Evolutionary conservation across 495 filamentous ascomycete genomes (phyloP).

Genomic region (Podospora pseudocomata): DNA sequence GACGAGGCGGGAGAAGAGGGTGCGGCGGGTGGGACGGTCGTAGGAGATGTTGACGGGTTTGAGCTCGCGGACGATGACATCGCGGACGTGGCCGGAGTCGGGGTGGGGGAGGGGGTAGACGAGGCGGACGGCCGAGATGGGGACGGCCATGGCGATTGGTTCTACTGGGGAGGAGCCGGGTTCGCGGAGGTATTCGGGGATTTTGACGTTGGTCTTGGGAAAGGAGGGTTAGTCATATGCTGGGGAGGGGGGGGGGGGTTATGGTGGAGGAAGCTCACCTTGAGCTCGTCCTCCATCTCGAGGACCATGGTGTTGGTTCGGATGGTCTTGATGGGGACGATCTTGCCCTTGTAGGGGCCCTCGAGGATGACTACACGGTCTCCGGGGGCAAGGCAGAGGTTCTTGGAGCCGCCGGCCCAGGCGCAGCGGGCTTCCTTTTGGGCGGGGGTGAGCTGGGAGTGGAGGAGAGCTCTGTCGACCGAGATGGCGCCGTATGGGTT

Average conservation of each 20-base stretch:
- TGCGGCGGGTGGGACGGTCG: conserved; percentile 44
- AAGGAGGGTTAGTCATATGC: conserved; percentile 5
- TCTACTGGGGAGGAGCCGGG: conserved; percentile 44
- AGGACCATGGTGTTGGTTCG: conserved; percentile 55
- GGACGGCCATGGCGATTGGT: conserved; percentile 49
- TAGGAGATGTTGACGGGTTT: conserved; percentile 39
- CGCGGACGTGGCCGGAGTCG: conserved; percentile 55
- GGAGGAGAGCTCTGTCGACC: conserved; percentile 26
- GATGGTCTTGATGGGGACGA: conserved; percentile 63
- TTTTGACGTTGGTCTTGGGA: conserved; percentile 48
- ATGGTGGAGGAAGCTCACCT: conserved; percentile 48
- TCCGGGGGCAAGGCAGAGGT: conserved; percentile 60
- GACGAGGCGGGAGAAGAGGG: conserved; percentile 50
- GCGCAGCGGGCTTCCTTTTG: conserved; percentile 33
- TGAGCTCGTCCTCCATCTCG: conserved; percentile 59
- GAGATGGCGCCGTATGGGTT: conserved; percentile 28
- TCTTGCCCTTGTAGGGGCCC: conserved; percentile 75
- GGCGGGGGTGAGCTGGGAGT: conserved; percentile 19
- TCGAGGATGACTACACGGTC: conserved; percentile 77
- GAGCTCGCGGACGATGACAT: conserved; percentile 73
- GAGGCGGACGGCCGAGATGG: conserved; percentile 70
- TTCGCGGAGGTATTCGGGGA: conserved; percentile 53
- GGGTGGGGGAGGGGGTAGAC: conserved; percentile 69
- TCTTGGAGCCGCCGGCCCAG: conserved; percentile 52
- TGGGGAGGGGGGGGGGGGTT: conserved; percentile 2